Evolutionary conservation across 2,329 filamentous ascomycete species (phyloP).

Genomic region (Atkinsonella hypoxylon): DNA sequence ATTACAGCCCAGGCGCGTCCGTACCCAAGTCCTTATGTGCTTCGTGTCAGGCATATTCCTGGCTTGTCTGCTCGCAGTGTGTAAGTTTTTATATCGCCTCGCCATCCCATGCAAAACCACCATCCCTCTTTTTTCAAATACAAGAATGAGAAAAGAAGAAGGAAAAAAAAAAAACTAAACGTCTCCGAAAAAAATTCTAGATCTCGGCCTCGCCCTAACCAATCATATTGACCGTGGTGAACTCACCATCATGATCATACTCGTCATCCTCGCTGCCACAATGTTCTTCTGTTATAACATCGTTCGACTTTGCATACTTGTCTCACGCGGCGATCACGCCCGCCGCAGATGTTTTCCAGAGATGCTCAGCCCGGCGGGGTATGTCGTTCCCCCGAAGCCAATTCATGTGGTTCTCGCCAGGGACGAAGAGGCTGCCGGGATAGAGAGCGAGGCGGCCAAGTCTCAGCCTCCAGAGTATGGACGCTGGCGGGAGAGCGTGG

Average conservation of each 20-base stretch:
- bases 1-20: constrained; percentile 40
- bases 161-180: background rate
- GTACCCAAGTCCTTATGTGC: constrained; percentile 45
- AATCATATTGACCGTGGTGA: constrained; percentile 52
- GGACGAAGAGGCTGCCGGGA: constrained; percentile 57
- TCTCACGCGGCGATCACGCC: constrained; percentile 35
- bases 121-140: background rate
- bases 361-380: constrained; percentile 47
- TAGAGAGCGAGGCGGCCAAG: constrained; percentile 43
- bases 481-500: constrained; percentile 70
- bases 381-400: constrained; percentile 57
- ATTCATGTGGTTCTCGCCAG: constrained; percentile 65
- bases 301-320: constrained; percentile 58
- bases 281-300: constrained; percentile 74
- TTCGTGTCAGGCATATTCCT: constrained; percentile 55
- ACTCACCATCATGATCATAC: constrained; percentile 68
- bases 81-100: constrained; percentile 35
- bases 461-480: constrained; percentile 73
- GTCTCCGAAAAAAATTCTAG: constrained; percentile 27
- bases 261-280: constrained; percentile 61
- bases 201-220: constrained; percentile 60
- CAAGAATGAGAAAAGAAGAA: background rate
- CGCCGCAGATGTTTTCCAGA: constrained; percentile 19
- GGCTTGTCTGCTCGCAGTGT: constrained; percentile 46
- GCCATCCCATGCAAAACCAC: background rate